Conservation (phyloP, 805 yeast species). For the Teunomyces lycoperdinae region DNA sequence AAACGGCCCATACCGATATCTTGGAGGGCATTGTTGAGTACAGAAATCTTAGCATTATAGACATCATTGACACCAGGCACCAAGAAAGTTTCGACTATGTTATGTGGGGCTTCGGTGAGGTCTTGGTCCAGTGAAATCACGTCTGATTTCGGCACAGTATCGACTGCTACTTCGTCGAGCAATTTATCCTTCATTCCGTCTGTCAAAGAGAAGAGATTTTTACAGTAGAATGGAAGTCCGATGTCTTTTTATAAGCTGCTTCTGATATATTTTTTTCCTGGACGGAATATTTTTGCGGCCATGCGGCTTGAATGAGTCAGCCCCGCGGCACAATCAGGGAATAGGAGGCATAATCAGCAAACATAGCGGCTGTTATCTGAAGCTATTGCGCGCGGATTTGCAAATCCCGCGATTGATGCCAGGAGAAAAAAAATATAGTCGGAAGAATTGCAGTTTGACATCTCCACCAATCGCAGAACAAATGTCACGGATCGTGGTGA, state of each 20-base stretch:
- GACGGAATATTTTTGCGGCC: background rate
- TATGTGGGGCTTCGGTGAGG: background rate
- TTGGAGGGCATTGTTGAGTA: slow-evolving; percentile 9
- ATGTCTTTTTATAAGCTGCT: background rate
- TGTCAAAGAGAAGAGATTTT: too few species aligned
- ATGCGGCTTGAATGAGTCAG: background rate
- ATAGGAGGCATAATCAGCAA: too few species aligned
- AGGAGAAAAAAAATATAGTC: background rate
- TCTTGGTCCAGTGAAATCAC: slow-evolving; percentile 1
- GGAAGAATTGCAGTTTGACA: background rate
- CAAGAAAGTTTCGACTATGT: slow-evolving; percentile 4
- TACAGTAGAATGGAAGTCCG: too few species aligned
- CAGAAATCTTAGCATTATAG: slow-evolving; percentile 8
- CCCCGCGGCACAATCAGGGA: background rate
- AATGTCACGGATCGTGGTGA: background rate
- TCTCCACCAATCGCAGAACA: too few species aligned
- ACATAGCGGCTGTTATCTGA: background rate
- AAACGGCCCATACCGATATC: slow-evolving; percentile 11
- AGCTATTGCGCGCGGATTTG: background rate
- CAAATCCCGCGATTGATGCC: too few species aligned
- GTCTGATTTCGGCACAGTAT: background rate
- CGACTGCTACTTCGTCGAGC: background rate
- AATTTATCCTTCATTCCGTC: background rate
- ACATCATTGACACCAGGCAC: slow-evolving; percentile 7
- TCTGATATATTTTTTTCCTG: background rate